A percentile compares a stretch with the other conserved stretches of the same genome.
phyloP scores from a whole-genome alignment of 768 basidiomycete species.

The Boletus rubropictus region DNA sequence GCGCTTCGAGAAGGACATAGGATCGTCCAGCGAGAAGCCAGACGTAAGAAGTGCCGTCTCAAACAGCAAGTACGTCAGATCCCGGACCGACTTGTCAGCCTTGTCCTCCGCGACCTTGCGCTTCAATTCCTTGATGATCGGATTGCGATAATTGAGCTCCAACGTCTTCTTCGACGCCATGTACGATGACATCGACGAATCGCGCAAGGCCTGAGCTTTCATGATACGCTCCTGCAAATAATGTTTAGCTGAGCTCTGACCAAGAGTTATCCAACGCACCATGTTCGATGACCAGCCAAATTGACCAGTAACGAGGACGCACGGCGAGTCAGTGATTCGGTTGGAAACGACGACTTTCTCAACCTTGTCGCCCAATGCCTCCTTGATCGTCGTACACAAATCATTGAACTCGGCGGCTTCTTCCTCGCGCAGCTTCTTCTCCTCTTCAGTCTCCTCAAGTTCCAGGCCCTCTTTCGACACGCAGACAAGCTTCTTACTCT shows the following conservation, averaged over 20 bases:
- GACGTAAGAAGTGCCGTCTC: constrained; percentile 96
- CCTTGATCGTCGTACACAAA: constrained; percentile 93
- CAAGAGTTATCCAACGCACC: constrained; percentile 39
- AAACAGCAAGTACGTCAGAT: constrained; percentile 92
- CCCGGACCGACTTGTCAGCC: constrained; percentile 96
- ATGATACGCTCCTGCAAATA: constrained; percentile 81
- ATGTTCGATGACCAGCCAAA: constrained; percentile 99
- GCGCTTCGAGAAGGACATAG: constrained; percentile 89
- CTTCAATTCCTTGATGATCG: constrained; percentile 95
- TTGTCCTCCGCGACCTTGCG: constrained; percentile 95
- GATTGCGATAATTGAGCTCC: constrained; percentile 88
- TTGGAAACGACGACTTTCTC: constrained; percentile 99
- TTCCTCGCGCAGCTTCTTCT: constrained; percentile 87
- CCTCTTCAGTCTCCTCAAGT: constrained; percentile 97
- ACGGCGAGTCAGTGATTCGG: constrained; percentile 95
- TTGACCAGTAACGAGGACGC: constrained; percentile 95
- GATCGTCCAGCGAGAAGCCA: constrained; percentile 93
- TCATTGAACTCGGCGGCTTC: constrained; percentile 80
- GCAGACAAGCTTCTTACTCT: constrained; percentile 94
- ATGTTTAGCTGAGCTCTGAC: not conserved
- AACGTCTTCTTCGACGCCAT: constrained; percentile 99
- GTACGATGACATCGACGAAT: constrained; percentile 97
- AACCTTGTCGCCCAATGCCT: constrained; percentile 97
- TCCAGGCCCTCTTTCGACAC: constrained; percentile 99
- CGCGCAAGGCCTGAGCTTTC: constrained; percentile 96